Conservation (phyloP, 31 red algal genomes). For the Odonthalia washingtoniensis region DNA sequence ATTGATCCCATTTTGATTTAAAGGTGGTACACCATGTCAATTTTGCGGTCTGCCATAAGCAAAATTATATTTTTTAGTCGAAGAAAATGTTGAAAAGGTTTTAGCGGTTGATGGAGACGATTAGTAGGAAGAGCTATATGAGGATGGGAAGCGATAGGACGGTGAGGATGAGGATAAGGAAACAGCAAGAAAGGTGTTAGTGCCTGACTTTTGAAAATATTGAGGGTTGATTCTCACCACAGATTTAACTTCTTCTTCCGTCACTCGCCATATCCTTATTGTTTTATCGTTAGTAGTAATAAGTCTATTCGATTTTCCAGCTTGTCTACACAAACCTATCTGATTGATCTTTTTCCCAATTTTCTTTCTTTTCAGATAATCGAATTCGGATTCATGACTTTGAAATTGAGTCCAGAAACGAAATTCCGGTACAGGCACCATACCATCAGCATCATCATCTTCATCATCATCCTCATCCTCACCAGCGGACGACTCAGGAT, state of each 20-base stretch:
- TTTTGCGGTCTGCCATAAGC: too few relatives aligned
- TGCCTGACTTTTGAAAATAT: too few relatives aligned
- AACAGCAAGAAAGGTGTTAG: too few relatives aligned
- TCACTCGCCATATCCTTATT: slow-evolving; percentile 91
- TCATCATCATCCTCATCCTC: slow-evolving; percentile 22
- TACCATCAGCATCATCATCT: slow-evolving; percentile 19
- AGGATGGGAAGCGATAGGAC: too few relatives aligned
- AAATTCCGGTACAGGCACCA: slow-evolving; percentile 51
- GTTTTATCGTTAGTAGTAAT: slow-evolving; percentile 95
- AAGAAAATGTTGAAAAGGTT: too few relatives aligned
- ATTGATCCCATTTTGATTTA: too few relatives aligned
- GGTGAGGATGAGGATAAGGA: too few relatives aligned
- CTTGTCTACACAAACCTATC: slow-evolving; percentile 87
- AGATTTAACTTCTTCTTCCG: slow-evolving; percentile 59
- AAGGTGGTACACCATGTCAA: too few relatives aligned
- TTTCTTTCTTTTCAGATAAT: slow-evolving; percentile 96
- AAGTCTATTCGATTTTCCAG: slow-evolving; percentile 66
- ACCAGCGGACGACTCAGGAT: neutral
- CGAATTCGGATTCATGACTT: slow-evolving; percentile 94
- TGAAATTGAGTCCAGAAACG: slow-evolving; percentile 99
- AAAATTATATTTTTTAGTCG: too few relatives aligned
- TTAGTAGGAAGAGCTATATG: too few relatives aligned
- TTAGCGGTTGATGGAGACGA: too few relatives aligned
- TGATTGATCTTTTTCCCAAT: slow-evolving; percentile 98
- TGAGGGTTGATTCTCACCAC: slow-evolving; percentile 42